A percentile compares a stretch with the other conserved stretches of the same genome.
Evolutionary conservation across 345 rosid species (phyloP).

Genomic region (Hibiscus syriacus): DNA sequence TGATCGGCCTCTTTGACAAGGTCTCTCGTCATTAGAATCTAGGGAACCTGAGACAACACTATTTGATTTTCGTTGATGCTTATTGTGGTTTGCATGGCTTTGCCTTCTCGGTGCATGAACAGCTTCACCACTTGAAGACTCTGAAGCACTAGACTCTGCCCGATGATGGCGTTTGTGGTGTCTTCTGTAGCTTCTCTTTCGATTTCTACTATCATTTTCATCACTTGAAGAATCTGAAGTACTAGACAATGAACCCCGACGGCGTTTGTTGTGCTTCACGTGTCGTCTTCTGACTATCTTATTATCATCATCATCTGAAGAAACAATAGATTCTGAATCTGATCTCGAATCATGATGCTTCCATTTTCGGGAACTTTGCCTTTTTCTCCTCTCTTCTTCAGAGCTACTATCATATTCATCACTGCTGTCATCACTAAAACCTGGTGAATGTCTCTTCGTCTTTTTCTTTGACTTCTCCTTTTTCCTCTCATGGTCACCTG

Average conservation of each 20-base stretch:
- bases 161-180: conserved; percentile 26
- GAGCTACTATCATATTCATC: conserved; percentile 31
- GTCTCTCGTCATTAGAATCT: too few relatives aligned
- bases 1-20: conserved; percentile 11
- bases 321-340: conserved; percentile 28
- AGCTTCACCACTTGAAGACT: conserved; percentile 25
- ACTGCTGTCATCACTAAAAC: conserved; percentile 30
- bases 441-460: conserved; percentile 35
- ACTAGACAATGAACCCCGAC: not conserved
- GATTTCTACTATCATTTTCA: conserved; percentile 18
- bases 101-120: conserved; percentile 16
- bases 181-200: too few relatives aligned
- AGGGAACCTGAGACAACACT: too few relatives aligned
- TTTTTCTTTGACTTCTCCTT: conserved; percentile 47
- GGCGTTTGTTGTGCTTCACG: not conserved
- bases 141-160: conserved; percentile 17
- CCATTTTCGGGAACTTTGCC: conserved; percentile 31
- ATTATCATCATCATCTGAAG: conserved; percentile 25
- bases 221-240: conserved; percentile 6
- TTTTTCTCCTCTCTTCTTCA: conserved; percentile 47
- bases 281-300: conserved; percentile 14
- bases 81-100: conserved; percentile 10
- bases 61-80: conserved; percentile 12
- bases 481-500: conserved; percentile 47
- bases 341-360: conserved; percentile 33